Base-by-base conservation (phyloP, 805 yeast species). In the Candida piceae region DNA sequence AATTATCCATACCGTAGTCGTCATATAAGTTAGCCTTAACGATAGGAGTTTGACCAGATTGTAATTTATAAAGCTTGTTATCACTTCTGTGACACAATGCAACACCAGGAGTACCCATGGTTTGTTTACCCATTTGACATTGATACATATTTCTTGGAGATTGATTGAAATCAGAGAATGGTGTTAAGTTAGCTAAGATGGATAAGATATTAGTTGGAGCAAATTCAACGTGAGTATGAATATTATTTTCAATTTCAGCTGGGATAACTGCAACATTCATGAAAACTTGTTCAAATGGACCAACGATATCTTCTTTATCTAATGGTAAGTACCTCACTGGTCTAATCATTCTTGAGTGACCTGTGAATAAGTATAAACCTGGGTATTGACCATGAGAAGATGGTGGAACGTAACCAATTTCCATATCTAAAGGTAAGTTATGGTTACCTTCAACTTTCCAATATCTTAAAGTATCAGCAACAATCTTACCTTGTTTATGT, bases 121-220 rank as follows among this genome's bases (percentile, higher is more conserved):
- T 90, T 70, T 93, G 98, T 69, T 93, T 93, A 78, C 97, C 97
- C 98, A 93, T 93, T 74, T 93, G 98, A 68, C 98, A 93, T 70
- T 93, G 98, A 63, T 93, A 93, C 97, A 93, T 93, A 63, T 93
- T 93, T 78, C 98, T 84, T 56, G 98, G 98, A 19, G 97, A 89
- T 70, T 93, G 98, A 65, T 93, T 93, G 70, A 93, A 93, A 63
- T 93, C 98, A 2, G 97, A 89, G 62, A 87, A 93, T 49, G 98
- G 98, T 2, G 98, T 93, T 70, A 93, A 73, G 65, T 93, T 93
- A 46, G 97, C 98, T 62, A 93, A 72, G 49, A 93, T 90, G 16
- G 97, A 88, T 50, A 93, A 69, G 34, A 93, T 87, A 63, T 93
- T 88, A 3, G 97, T 93, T 53, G 98, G 97, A 3, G 94, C 73